Conservation (phyloP, 2,329 filamentous ascomycete species). For the Sarocladium kiliense region DNA sequence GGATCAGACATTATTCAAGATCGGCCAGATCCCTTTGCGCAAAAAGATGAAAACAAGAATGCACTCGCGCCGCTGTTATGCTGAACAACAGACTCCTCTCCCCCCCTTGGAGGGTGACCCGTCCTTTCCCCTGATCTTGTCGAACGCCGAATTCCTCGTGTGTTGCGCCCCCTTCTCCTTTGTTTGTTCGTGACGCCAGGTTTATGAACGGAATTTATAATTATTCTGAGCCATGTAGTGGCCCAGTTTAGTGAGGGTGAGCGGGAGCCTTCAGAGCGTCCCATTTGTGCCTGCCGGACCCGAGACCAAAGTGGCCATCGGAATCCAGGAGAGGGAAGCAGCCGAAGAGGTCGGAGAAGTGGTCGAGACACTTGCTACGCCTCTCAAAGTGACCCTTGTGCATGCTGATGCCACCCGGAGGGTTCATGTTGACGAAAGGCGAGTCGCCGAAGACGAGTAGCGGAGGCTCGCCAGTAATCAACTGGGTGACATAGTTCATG, state of each 20-base stretch:
- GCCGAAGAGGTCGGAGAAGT: conserved; percentile 26
- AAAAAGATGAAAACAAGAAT: no score
- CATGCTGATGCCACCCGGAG: conserved; percentile 26
- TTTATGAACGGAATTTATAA: not conserved
- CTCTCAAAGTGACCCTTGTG: conserved; percentile 26
- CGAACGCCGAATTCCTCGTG: not conserved
- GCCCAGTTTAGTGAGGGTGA: not conserved
- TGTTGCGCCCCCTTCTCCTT: not conserved
- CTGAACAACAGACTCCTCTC: no score
- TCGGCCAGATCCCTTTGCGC: no score
- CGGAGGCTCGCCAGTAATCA: conserved; percentile 28
- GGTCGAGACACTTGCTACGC: conserved; percentile 30
- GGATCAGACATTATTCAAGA: no score
- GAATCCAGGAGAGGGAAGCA: conserved; percentile 28
- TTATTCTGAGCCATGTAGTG: no score
- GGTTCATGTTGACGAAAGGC: conserved; percentile 26
- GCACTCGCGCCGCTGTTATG: no score
- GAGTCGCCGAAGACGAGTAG: conserved; percentile 28
- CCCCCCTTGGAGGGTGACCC: not conserved
- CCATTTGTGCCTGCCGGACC: not conserved
- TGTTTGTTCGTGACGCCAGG: not conserved
- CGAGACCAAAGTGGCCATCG: not conserved
- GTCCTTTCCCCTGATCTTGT: not conserved
- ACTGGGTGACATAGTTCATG: conserved; percentile 29
- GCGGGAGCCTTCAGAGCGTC: not conserved